Conservation (phyloP, 331 rosid genomes). For the Spiraea crenata region DNA sequence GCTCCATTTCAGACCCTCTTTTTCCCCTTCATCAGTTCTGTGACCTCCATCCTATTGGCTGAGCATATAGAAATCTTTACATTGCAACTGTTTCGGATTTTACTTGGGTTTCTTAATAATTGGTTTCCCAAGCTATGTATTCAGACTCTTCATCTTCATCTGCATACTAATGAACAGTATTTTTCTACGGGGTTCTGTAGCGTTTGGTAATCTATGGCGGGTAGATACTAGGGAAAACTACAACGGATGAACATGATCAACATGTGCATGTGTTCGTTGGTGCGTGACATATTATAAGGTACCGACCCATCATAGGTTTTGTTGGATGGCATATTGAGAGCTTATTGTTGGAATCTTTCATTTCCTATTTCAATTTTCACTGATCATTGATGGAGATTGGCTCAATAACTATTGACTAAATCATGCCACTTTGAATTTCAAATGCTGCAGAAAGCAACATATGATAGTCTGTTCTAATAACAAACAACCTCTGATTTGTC, state of each 20-base stretch:
- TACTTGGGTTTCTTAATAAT: no score
- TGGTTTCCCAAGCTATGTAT: no score
- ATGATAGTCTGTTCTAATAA: background rate
- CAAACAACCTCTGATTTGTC: conserved; percentile 4
- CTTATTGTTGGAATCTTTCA: background rate
- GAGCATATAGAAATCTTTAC: conserved; percentile 9
- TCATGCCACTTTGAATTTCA: conserved; percentile 6
- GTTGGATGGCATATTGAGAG: background rate
- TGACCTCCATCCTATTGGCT: conserved; percentile 46
- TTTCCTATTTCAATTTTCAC: background rate
- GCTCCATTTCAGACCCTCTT: conserved; percentile 58
- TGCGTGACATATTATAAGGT: background rate
- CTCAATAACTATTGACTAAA: background rate
- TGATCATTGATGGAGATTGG: background rate
- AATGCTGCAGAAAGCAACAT: background rate
- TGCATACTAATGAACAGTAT: no score
- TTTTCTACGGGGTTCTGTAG: no score
- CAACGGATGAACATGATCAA: background rate
- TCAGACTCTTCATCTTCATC: no score
- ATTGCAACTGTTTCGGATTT: no score
- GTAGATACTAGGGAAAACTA: no score
- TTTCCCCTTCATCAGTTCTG: conserved; percentile 54
- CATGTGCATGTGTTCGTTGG: background rate
- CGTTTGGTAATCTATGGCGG: no score
- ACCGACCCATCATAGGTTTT: background rate